These are phyloP conservation scores for Diutina neorugosa DNA, from an alignment of 1,139 yeast genomes.

Conservation along the genomic window DNA sequence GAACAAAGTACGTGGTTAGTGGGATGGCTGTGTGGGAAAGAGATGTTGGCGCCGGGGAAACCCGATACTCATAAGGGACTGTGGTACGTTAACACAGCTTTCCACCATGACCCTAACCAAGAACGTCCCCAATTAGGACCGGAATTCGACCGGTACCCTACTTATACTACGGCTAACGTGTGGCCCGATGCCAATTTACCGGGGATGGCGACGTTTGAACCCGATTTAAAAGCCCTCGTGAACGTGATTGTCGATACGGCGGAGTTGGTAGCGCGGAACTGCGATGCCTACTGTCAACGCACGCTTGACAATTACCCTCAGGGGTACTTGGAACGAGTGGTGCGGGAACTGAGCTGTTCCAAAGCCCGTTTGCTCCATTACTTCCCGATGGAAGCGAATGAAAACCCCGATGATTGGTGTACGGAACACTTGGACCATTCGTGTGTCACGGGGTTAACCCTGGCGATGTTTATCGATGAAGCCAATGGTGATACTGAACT, in stretches of 20 bases:
- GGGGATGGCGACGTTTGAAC: conserved; percentile 20
- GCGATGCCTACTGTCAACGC: conserved; percentile 33
- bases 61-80: conserved; percentile 50
- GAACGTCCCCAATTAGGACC: conserved; percentile 34
- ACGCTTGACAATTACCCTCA: conserved; percentile 17
- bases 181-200: conserved; percentile 31
- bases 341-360: conserved; percentile 39
- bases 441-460: conserved; percentile 49
- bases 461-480: conserved; percentile 42
- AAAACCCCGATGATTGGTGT: conserved; percentile 38
- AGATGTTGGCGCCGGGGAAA: conserved; percentile 26
- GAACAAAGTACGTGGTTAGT: conserved; percentile 40
- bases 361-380: conserved; percentile 52
- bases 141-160: conserved; percentile 19
- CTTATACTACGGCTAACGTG: conserved; percentile 39
- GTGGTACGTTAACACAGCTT: conserved; percentile 48
- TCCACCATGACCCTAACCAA: conserved; percentile 27
- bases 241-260: conserved; percentile 40
- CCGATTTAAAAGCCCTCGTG: conserved; percentile 26
- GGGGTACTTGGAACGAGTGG: conserved; percentile 32
- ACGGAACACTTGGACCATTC: conserved; percentile 58
- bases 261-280: conserved; percentile 36
- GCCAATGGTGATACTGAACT: conserved; percentile 10
- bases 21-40: conserved; percentile 62
- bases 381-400: conserved; percentile 18